Evolutionary conservation across 805 yeast species (phyloP), one percentile per base, ranked within the genome.

Genomic region (Nakazawaea ishiwadae): DNA sequence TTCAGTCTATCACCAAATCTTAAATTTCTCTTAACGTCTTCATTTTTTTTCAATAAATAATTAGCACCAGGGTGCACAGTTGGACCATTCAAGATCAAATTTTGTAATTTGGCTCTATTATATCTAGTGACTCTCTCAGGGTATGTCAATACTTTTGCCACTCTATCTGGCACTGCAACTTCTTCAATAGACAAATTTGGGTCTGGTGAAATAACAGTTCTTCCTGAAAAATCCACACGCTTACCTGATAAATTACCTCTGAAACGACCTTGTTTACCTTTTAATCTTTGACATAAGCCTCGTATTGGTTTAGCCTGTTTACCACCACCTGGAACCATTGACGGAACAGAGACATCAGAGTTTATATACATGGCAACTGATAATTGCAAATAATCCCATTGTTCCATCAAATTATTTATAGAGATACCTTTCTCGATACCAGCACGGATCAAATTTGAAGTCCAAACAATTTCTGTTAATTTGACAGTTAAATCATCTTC

Each of bases 241-340:
- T 93, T 93, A 63, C 99, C 99, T 1, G 97, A 89, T 52, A 93
- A 68, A 58, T 93, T 93, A 51, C 99, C 99, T 71, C 99, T 78
- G 68, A 93, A 95, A 59, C 99, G 83, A 56, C 99, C 99, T 66
- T 93, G 98, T 53, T 93, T 93, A 62, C 99, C 99, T 66, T 93
- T 93, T 49, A 93, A 72, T 58, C 99, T 79, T 68, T 93, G 99
- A 62, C 99, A 93, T 49, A 93, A 80, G 4, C 97, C 99, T 56
- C 98, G 72, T 46, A 93, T 93, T 7, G 93, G 93, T 52, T 84
- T 84, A 1, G 79, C 75, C 26, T 81, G 73, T 47, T 77, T 66
- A 15, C 68, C 51, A 15, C 68, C 51, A 20, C 73, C 68, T 20
- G 96, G 96, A 48, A 81, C 59, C 60, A 81, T 71, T 4, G 89